These are phyloP conservation scores for Epichloe uncinata DNA, from an alignment of 2,329 filamentous ascomycete species.

Conservation along the genomic window DNA sequence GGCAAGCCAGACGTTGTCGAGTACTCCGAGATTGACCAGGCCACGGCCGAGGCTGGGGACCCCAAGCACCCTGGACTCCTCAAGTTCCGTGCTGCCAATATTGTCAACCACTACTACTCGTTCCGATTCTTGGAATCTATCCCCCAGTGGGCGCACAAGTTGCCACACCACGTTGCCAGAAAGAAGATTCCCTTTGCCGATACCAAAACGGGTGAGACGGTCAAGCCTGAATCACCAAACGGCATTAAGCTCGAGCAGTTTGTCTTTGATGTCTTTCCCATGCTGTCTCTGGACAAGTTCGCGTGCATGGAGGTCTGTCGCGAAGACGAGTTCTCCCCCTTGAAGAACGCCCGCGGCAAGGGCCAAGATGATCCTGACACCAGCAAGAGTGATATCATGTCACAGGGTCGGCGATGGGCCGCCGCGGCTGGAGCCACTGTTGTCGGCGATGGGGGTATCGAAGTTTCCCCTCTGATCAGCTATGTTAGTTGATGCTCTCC, in stretches of 20 bases:
- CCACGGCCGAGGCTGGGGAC: constrained; percentile 81
- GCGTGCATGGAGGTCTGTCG: constrained; percentile 92
- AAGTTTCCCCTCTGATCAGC: constrained; percentile 86
- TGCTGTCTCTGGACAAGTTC: constrained; percentile 75
- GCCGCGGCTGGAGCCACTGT: constrained; percentile 66
- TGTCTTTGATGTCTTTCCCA: constrained; percentile 95
- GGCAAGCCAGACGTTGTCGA: constrained; percentile 95
- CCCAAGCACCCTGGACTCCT: constrained; percentile 66
- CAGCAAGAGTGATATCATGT: constrained; percentile 79
- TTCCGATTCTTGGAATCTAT: constrained; percentile 86
- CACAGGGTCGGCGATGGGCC: constrained; percentile 78
- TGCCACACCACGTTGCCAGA: constrained; percentile 89
- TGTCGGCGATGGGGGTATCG: constrained; percentile 58
- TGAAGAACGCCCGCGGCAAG: constrained; percentile 80
- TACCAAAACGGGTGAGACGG: constrained; percentile 57
- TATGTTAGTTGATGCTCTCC: constrained; percentile 56
- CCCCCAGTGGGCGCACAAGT: constrained; percentile 68
- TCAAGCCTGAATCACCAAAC: constrained; percentile 91
- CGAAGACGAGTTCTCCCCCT: constrained; percentile 96
- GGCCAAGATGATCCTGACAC: constrained; percentile 92
- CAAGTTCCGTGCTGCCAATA: constrained; percentile 96
- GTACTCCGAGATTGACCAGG: constrained; percentile 90
- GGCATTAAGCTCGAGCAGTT: constrained; percentile 99
- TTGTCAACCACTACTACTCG: constrained; percentile 99
- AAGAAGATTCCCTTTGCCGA: constrained; percentile 96